Conservation (phyloP, 2,329 filamentous ascomycete species). For the Penicillium rolfsii region DNA sequence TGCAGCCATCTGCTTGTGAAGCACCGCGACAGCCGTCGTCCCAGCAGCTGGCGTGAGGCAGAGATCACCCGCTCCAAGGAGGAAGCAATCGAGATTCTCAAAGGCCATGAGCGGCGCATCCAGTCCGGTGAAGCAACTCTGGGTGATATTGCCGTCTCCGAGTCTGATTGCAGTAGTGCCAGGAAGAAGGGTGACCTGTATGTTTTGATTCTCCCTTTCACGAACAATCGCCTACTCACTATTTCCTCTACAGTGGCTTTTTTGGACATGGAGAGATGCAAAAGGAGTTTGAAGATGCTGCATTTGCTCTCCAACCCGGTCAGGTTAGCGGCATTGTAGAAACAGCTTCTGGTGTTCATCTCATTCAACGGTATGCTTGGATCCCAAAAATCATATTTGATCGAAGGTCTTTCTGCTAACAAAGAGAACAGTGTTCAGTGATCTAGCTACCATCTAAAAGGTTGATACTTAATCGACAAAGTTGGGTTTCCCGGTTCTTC, state of each 20-base stretch:
- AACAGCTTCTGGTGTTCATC: conserved; percentile 89
- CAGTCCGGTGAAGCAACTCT: conserved; percentile 68
- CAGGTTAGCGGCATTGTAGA: conserved; percentile 86
- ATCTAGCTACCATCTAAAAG: conserved; percentile 9
- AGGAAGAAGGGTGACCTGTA: conserved; percentile 88
- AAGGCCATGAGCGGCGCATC: conserved; percentile 75
- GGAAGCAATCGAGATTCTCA: conserved; percentile 78
- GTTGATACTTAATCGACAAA: conserved; percentile 2
- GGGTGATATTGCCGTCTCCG: conserved; percentile 80
- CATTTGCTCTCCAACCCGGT: conserved; percentile 84
- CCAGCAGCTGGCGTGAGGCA: conserved; percentile 89
- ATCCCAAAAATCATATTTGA: not conserved
- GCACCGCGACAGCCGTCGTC: conserved; percentile 83
- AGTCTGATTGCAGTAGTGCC: conserved; percentile 95
- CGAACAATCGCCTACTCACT: not conserved
- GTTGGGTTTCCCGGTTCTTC: conserved; percentile 3
- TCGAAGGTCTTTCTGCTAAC: not conserved
- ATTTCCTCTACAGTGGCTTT: conserved; percentile 65
- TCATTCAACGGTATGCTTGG: conserved; percentile 81
- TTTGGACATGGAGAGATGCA: conserved; percentile 97
- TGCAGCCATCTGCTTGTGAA: conserved; percentile 92
- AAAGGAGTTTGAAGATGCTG: conserved; percentile 95
- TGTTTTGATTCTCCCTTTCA: conserved; percentile 37
- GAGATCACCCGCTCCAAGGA: conserved; percentile 87
- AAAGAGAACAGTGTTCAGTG: conserved; percentile 31